Conservation (phyloP, 2,329 filamentous ascomycete genomes). For the Penicillium sp. region DNA sequence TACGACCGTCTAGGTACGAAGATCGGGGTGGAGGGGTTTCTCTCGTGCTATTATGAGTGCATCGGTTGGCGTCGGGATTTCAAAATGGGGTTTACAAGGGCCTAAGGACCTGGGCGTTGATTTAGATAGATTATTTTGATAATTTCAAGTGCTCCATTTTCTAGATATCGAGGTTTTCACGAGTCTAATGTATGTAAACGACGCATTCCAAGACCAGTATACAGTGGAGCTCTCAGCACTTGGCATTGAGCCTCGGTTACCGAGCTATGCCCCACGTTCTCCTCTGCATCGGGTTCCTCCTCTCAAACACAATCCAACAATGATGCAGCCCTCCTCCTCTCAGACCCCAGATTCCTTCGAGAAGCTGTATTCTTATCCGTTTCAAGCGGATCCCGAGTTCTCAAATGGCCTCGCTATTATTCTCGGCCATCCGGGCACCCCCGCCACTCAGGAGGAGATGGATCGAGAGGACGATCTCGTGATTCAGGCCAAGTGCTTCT, state of each 20-base stretch:
- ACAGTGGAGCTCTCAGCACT: not conserved
- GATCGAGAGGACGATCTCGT: slow-evolving; percentile 42
- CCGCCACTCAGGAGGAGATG: slow-evolving; percentile 40
- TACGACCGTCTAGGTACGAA: slow-evolving; percentile 19
- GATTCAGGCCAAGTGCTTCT: slow-evolving; percentile 49
- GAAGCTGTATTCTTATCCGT: slow-evolving; percentile 40
- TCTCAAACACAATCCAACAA: slow-evolving; percentile 5
- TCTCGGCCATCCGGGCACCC: slow-evolving; percentile 41
- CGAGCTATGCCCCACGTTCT: slow-evolving; percentile 11
- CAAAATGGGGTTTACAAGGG: not conserved
- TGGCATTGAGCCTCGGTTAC: slow-evolving; percentile 10
- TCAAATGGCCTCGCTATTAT: slow-evolving; percentile 48
- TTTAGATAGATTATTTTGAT: not conserved
- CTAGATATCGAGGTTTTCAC: not conserved
- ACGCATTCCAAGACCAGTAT: not conserved
- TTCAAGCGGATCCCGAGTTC: slow-evolving; percentile 45
- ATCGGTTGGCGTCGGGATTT: slow-evolving; percentile 4
- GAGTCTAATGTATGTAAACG: not conserved
- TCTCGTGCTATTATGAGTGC: slow-evolving; percentile 1
- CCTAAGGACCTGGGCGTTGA: not conserved
- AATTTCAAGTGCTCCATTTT: not conserved
- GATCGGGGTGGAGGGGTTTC: not conserved
- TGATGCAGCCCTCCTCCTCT: slow-evolving; percentile 7
- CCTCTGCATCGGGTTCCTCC: not conserved
- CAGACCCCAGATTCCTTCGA: slow-evolving; percentile 26